A percentile compares a stretch with the other conserved stretches of the same genome.
phyloP scores from a whole-genome alignment of 225 moss, liverwort and hornwort genomes.

The Marchantia polymorpha region DNA sequence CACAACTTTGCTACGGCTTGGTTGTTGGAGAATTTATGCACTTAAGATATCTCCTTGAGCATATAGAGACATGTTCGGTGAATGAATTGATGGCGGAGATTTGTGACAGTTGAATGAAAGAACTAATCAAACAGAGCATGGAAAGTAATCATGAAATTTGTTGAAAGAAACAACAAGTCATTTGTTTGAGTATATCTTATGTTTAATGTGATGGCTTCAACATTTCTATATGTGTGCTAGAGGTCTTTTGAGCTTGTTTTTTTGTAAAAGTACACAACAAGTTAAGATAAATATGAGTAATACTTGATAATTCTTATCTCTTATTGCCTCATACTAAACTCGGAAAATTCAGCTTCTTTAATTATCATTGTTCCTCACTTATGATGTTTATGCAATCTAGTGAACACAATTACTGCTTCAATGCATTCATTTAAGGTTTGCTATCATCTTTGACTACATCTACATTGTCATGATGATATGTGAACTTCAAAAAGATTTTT shows the following conservation, averaged over 20 bases:
- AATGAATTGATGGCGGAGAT: background rate
- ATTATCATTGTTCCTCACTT: background rate
- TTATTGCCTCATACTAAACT: background rate
- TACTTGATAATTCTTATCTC: no score
- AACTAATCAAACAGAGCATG: background rate
- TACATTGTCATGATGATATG: no score
- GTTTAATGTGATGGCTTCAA: background rate
- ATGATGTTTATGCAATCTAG: background rate
- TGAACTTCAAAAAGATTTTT: no score
- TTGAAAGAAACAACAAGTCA: no score
- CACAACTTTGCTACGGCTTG: no score
- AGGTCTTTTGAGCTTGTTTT: background rate
- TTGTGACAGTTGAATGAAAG: background rate
- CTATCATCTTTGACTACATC: no score
- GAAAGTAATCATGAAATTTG: background rate
- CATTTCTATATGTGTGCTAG: background rate
- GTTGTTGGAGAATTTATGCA: no score
- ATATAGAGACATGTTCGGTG: background rate
- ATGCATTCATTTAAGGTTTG: background rate
- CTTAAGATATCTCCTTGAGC: background rate
- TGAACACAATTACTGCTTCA: background rate
- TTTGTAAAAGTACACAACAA: background rate
- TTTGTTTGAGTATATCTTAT: background rate
- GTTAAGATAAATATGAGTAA: background rate
- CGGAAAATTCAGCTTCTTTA: background rate